phyloP scores from a whole-genome alignment of 2,329 filamentous ascomycete species.

The Lecanosticta acicola region DNA sequence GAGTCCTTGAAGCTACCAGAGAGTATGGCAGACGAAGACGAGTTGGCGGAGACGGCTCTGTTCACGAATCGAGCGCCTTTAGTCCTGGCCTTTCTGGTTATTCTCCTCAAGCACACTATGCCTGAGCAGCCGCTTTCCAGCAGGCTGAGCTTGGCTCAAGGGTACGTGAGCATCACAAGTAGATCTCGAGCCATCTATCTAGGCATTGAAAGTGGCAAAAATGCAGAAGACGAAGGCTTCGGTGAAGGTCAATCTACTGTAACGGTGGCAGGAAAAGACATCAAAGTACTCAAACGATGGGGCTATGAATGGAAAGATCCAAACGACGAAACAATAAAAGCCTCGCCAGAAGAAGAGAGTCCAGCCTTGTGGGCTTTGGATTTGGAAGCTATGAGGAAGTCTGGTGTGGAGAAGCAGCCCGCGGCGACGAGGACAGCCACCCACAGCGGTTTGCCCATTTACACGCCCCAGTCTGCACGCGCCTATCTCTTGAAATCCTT shows the following conservation, averaged over 20 bases:
- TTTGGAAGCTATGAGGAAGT: constrained; percentile 50
- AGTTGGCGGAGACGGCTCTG: constrained; percentile 54
- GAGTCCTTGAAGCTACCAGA: constrained; percentile 55
- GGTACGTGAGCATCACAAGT: constrained; percentile 76
- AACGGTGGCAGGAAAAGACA: constrained; percentile 65
- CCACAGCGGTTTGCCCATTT: constrained; percentile 59
- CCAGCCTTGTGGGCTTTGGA: constrained; percentile 56
- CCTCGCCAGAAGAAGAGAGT: constrained; percentile 29
- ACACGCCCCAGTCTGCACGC: constrained; percentile 64
- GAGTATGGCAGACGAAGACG: constrained; percentile 51
- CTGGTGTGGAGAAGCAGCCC: constrained; percentile 23
- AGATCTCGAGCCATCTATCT: constrained; percentile 69
- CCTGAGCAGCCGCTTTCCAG: constrained; percentile 81
- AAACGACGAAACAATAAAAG: not conserved
- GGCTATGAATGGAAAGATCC: constrained; percentile 57
- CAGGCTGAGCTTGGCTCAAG: constrained; percentile 74
- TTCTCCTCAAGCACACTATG: constrained; percentile 72
- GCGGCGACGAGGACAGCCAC: constrained; percentile 23
- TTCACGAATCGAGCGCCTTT: constrained; percentile 77
- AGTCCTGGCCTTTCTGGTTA: constrained; percentile 72
- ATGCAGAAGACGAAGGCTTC: constrained; percentile 65
- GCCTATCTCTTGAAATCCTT: constrained; percentile 57
- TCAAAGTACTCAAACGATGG: constrained; percentile 70
- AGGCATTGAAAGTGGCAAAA: constrained; percentile 61
- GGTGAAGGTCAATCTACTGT: constrained; percentile 70